Evolutionary conservation across 768 basidiomycete genomes (phyloP), one percentile per base, ranked within the genome.

Genomic region (Psilocybe subaeruginosa): DNA sequence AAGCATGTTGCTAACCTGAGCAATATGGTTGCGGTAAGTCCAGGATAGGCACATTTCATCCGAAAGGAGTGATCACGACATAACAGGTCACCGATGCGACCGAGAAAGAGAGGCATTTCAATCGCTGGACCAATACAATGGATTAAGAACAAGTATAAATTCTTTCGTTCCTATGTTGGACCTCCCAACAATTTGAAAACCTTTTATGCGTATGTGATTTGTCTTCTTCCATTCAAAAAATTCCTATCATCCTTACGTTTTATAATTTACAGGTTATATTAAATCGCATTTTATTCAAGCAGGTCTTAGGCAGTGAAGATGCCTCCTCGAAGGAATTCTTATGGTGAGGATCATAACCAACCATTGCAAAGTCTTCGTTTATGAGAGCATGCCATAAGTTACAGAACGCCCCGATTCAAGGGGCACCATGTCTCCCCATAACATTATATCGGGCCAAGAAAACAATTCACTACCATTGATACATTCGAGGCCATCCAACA

Each of bases 111-210:
- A 55, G 54, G 35, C 59, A 41, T 55, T 61, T 60, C 29, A 55
- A 41, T 60, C 45, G 50, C 47, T 59, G 60, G 51, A 56, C 66
- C 63, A 62, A 35, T 55, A 55, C 39, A 63, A 51, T 55, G 66
- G 66, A 49, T 41, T 61, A 33, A 51, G 51, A 27, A 49, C 54
- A 45, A 31, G 59, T 67, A 67, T 67, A 67, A 67, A 67, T 61
- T 59, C 58, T 56, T 53, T 33, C 46, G 58, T 61, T 60, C 59
- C 56, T 56, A 51, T 46, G 61, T 35, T 59, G 49, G 23, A 37
- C 59, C 45, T 53, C 61, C 66, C 64, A 48, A 67, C 43, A 60
- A 63, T 64, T 54, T 62, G 64, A 64, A 63, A 58, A 61, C 58
- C 61, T 56, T 62, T 60, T 61, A 59, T 60, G 58, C 46, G 61